Evolutionary conservation across 2,329 filamentous ascomycete species (phyloP), one percentile per base, ranked within the genome.

Genomic region (Ciborinia camelliae): DNA sequence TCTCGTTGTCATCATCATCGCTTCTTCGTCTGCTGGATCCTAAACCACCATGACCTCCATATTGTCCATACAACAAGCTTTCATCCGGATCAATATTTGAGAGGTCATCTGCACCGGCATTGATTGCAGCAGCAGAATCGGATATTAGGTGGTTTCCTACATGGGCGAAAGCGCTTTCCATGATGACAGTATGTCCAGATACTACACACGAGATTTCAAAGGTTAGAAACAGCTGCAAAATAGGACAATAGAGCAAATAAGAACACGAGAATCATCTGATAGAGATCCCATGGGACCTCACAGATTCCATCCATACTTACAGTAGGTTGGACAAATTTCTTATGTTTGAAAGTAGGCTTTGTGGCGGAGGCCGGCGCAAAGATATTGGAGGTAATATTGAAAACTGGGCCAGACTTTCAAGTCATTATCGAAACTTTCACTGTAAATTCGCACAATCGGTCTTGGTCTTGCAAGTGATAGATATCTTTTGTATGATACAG

Each of bases 111-210:
- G 73, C 73, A 73, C 86, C 89, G 69, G 92, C 92, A 74, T 96
- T 96, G 78, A 97, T 97, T 68, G 90, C 91, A 66, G 90, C 88
- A 63, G 89, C 90, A 61, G 90, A 92, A 79, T 93, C 90, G 74
- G 90, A 92, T 75, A 95, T 87, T 71, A 93, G 81, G 79, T 93
- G 90, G 79, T 95, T 96, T 73, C 90, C 90, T 74, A 94, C 86
- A 79, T 95, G 90, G 68, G 89, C 94, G 76, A 96, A 96, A 71
- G 91, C 90, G 76, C 89, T 90, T 81, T 95, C 91, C 91, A 95
- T 94, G 71, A 60, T 74, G 61, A 45, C 7, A 60, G 54, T 58
- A 69, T 55, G 66, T 64, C 45, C n/a, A 62, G 57, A 52, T 60
- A 62, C 69, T 70, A 54, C 14, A 39, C 48, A 51, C n/a, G n/a